phyloP scores from a whole-genome alignment of 116 monocot species.

The Phalaenopsis hybrid region DNA sequence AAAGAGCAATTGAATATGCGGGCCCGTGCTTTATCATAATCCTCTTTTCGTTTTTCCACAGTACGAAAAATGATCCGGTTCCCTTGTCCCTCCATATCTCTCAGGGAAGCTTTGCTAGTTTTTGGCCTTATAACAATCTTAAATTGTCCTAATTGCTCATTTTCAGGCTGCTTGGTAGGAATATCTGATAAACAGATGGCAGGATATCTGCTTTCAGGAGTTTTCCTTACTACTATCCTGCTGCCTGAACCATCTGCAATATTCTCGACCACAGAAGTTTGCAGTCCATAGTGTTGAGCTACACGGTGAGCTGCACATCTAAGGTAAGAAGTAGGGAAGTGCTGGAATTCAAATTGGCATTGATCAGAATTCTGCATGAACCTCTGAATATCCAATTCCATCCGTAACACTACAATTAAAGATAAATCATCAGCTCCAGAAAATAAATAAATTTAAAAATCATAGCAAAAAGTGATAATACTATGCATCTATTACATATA shows the following conservation, averaged over 20 bases:
- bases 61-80: constrained; percentile 10
- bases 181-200: constrained; percentile 60
- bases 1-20: constrained; percentile 32
- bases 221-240: constrained; percentile 67
- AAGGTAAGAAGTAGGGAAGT: constrained; percentile 83
- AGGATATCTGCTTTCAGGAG: constrained; percentile 59
- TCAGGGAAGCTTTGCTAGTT: constrained; percentile 10
- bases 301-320: constrained; percentile 89
- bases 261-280: constrained; percentile 58
- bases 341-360: constrained; percentile 86
- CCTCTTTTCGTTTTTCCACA: constrained; percentile 35
- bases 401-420: constrained; percentile 68
- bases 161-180: constrained; percentile 47
- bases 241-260: constrained; percentile 42
- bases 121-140: constrained; percentile 34
- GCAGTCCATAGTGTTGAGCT: constrained; percentile 89
- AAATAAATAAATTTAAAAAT: background rate
- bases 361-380: constrained; percentile 70
- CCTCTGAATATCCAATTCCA: constrained; percentile 90
- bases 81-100: constrained; percentile 5
- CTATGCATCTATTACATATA: background rate
- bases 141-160: constrained; percentile 20
- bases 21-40: constrained; percentile 45
- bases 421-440: background rate
- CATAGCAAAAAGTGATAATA: background rate